phyloP scores from a whole-genome alignment of 2,329 filamentous ascomycete genomes.

The Arthroderma uncinatum region DNA sequence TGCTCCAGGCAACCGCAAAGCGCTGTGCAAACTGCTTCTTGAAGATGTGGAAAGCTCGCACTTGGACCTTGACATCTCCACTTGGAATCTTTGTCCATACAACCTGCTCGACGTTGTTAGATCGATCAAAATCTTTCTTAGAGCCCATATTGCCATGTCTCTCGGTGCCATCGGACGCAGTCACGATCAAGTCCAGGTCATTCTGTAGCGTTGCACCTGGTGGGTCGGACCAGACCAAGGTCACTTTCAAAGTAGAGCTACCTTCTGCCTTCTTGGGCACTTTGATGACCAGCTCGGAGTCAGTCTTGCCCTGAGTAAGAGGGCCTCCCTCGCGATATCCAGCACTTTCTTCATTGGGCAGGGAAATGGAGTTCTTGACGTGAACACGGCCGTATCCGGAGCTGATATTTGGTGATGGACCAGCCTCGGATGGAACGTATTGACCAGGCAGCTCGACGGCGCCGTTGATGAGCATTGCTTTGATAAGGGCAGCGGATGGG shows the following conservation, averaged over 20 bases:
- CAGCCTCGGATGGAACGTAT: conserved; percentile 15
- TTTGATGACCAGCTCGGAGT: conserved; percentile 7
- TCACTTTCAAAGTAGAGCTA: conserved; percentile 13
- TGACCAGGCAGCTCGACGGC: conserved; percentile 16
- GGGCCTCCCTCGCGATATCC: conserved; percentile 9
- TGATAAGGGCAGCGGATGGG: conserved; percentile 19
- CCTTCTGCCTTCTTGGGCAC: conserved; percentile 4
- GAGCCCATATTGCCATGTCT: conserved; percentile 16
- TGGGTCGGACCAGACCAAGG: conserved; percentile 16
- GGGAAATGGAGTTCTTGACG: conserved; percentile 13
- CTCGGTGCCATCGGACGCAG: conserved; percentile 12
- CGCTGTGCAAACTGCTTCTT: conserved; percentile 9
- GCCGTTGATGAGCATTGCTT: conserved; percentile 21
- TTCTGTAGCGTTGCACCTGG: conserved; percentile 15
- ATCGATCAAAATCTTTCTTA: conserved; percentile 12
- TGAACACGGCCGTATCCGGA: conserved; percentile 19
- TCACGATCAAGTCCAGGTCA: conserved; percentile 16
- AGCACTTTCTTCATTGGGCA: conserved; percentile 8
- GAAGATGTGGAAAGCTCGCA: conserved; percentile 9
- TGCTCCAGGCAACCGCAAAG: conserved; percentile 15
- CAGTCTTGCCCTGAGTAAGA: conserved; percentile 8
- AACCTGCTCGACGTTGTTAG: conserved; percentile 19
- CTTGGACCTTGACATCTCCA: conserved; percentile 6
- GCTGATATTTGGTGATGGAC: conserved; percentile 15
- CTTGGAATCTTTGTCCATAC: conserved; percentile 13